Evolutionary conservation across 352 stramenopile genomes (phyloP), one percentile per base, ranked within the genome.

Genomic region (Globisporangium parvum): DNA sequence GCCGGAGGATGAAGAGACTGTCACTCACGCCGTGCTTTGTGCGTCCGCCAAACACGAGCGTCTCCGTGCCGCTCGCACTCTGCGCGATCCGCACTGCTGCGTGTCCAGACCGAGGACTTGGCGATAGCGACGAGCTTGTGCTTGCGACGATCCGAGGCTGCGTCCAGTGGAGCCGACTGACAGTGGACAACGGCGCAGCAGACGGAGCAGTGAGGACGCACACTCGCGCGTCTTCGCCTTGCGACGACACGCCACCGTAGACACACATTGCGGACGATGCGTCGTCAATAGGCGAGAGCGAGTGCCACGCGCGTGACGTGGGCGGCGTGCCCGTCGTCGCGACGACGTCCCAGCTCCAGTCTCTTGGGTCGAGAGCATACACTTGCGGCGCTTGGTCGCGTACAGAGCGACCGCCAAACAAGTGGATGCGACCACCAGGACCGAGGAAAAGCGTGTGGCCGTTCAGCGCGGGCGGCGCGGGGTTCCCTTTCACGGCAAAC

Each of bases 11-110:
- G 48, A 70, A 63, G 24, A 91, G 59, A 35, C 82, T 65, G 48
- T 72, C 58, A n/a, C 51, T 84, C 18, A 91, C 80, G 10, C 75
- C 77, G 46, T 49, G 55, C 46, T 83, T 87, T n/a, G 80, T 88
- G 48, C 80, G 65, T 0, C 80, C 80, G 23, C 80, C 80, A 60
- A 91, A 90, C 12, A 88, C 57, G 44, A 69, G 71, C 3, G 80
- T 55, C 20, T 51, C 63, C 8, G 28, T 49, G 21, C 24, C 59
- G 3, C 53, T 21, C 3, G 40, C 57, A 31, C 42, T 62, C 17
- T 54, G 35, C 6, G 18, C 11, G n/a, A 85, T 12, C 24, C 59
- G 62, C 12, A 81, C 67, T 5, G 71, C 63, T 28, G 77, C 52
- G 49, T 91, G 80, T 1, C 77, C 80, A 21, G 80, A 91, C 18